Evolutionary conservation across 192 early-diverging fungal species (phyloP).

Genomic region (Diversispora epigaea): DNA sequence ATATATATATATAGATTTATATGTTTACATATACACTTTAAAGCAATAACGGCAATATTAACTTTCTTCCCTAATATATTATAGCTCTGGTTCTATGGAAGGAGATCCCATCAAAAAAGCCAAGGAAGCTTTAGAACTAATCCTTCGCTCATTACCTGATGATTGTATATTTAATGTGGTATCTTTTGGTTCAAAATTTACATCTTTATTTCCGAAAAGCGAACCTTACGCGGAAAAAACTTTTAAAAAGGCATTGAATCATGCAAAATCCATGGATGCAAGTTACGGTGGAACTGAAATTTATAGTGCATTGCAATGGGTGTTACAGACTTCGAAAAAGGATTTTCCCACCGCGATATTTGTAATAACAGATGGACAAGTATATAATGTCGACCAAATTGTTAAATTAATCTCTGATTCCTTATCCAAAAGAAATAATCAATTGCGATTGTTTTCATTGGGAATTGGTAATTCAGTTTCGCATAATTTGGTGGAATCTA

Average conservation of each 20-base stretch:
- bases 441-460: slow-evolving; percentile 49
- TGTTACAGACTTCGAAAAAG: slow-evolving; percentile 26
- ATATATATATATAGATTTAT: neutral
- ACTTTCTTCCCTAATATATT: neutral
- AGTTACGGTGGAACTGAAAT: slow-evolving; percentile 57
- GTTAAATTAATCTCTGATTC: slow-evolving; percentile 34
- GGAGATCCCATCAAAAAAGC: slow-evolving; percentile 43
- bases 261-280: slow-evolving; percentile 40
- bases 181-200: slow-evolving; percentile 43
- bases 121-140: slow-evolving; percentile 43
- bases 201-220: slow-evolving; percentile 43
- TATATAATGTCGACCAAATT: slow-evolving; percentile 47
- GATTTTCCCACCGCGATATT: slow-evolving; percentile 47
- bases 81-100: slow-evolving; percentile 54
- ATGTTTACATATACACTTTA: neutral
- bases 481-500: slow-evolving; percentile 48
- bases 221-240: slow-evolving; percentile 39
- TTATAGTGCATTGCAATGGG: slow-evolving; percentile 35
- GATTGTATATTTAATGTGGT: slow-evolving; percentile 52
- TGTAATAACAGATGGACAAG: slow-evolving; percentile 48
- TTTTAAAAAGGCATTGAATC: slow-evolving; percentile 37
- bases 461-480: slow-evolving; percentile 53
- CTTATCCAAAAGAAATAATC: slow-evolving; percentile 1
- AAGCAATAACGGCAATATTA: neutral
- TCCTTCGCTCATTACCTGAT: slow-evolving; percentile 51